Evolutionary conservation across 2,329 filamentous ascomycete genomes (phyloP).

Genomic region (Cytospora paraplurivora): DNA sequence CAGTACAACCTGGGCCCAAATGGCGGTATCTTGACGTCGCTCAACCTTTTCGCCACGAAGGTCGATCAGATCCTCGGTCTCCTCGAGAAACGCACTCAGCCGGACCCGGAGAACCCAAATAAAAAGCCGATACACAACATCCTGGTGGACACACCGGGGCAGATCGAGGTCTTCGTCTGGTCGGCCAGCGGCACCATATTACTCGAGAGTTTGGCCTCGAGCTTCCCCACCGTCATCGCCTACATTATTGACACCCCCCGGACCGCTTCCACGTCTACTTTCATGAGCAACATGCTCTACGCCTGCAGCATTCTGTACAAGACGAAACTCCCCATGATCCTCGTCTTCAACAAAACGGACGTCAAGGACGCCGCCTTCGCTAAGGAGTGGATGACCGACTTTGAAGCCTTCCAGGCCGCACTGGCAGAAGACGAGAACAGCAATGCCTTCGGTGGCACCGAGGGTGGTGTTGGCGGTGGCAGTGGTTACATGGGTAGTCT

Average conservation of each 20-base stretch:
- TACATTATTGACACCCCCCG: slow-evolving; percentile 97
- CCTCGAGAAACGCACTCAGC: slow-evolving; percentile 82
- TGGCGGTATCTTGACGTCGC: slow-evolving; percentile 90
- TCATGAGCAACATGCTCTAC: slow-evolving; percentile 99
- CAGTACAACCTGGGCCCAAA: slow-evolving; percentile 98
- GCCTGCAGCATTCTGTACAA: slow-evolving; percentile 99
- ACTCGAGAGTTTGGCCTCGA: slow-evolving; percentile 87
- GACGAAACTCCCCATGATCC: slow-evolving; percentile 96
- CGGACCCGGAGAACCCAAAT: slow-evolving; percentile 61
- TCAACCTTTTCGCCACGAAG: slow-evolving; percentile 97
- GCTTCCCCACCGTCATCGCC: slow-evolving; percentile 94
- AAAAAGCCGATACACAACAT: slow-evolving; percentile 76
- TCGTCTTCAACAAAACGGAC: slow-evolving; percentile 99
- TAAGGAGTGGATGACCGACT: slow-evolving; percentile 99
- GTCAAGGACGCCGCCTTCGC: slow-evolving; percentile 89
- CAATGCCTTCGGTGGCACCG: slow-evolving; percentile 73
- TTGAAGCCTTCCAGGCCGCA: slow-evolving; percentile 90
- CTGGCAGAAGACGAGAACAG: slow-evolving; percentile 77
- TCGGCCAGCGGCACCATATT: slow-evolving; percentile 93
- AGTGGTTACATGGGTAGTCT: slow-evolving; percentile 96
- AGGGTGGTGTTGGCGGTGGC: slow-evolving; percentile 65
- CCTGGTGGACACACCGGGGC: slow-evolving; percentile 91
- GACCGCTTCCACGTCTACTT: slow-evolving; percentile 89
- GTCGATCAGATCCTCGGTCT: slow-evolving; percentile 91
- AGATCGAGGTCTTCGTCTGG: slow-evolving; percentile 99